phyloP scores from a whole-genome alignment of 129 eudicot genomes.

The Centrapalus pauciflorus region DNA sequence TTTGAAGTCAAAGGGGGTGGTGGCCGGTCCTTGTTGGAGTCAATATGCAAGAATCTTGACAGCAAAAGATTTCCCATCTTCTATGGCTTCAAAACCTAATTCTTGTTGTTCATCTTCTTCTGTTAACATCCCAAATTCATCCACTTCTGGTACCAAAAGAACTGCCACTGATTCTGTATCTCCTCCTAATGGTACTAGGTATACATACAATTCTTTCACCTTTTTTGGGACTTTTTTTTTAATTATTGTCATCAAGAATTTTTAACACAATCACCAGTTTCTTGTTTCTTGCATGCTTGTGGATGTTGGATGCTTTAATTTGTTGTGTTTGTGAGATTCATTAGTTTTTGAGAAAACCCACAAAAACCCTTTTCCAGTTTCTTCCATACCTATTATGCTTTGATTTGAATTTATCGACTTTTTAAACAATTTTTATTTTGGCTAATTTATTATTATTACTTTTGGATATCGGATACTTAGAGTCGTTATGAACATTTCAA shows the following conservation, averaged over 20 bases:
- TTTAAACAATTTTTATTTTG: not conserved
- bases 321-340: no score
- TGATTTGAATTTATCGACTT: not conserved
- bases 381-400: not conserved
- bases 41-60: constrained; percentile 85
- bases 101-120: constrained; percentile 62
- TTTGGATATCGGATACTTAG: constrained; percentile 3
- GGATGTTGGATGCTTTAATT: no score
- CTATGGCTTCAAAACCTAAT: constrained; percentile 25
- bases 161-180: constrained; percentile 79
- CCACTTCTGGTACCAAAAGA: constrained; percentile 69
- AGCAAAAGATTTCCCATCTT: constrained; percentile 62
- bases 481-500: no score
- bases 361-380: not conserved
- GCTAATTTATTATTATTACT: not conserved
- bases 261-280: no score
- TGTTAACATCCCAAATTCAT: constrained; percentile 26
- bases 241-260: no score
- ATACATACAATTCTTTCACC: constrained; percentile 19
- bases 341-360: not conserved
- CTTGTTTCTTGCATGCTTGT: no score
- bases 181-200: constrained; percentile 57
- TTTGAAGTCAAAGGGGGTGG: constrained; percentile 34
- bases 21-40: constrained; percentile 42
- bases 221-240: not conserved